phyloP scores from a whole-genome alignment of 257 asterid genomes.

The Cordia subcordata region DNA sequence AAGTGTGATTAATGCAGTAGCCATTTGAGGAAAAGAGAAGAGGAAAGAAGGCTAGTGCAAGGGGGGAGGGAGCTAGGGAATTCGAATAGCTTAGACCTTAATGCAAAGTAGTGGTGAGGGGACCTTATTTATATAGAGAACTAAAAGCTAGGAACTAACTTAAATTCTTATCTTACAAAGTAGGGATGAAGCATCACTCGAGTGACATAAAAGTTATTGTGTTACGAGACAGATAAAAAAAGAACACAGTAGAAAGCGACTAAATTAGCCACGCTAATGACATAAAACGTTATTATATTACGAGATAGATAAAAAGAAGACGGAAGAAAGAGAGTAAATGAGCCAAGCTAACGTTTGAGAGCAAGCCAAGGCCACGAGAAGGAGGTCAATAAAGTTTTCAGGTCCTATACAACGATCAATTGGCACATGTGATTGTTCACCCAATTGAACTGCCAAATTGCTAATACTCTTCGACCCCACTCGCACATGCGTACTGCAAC shows the following conservation, averaged over 20 bases:
- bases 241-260: neutral
- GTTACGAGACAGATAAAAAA: too few relatives aligned
- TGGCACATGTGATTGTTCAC: conserved; percentile 76
- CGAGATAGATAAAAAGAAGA: too few relatives aligned
- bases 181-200: too few relatives aligned
- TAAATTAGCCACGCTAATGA: too few relatives aligned
- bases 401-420: conserved; percentile 8
- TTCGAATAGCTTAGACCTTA: neutral
- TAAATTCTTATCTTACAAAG: too few relatives aligned
- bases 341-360: conserved; percentile 21
- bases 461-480: conserved; percentile 46
- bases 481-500: conserved; percentile 53
- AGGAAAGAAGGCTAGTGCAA: neutral
- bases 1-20: conserved; percentile 15
- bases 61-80: neutral
- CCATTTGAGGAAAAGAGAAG: conserved; percentile 27
- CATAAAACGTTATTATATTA: too few relatives aligned
- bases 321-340: conserved; percentile 44
- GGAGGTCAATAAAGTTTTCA: neutral
- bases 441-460: conserved; percentile 67
- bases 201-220: too few relatives aligned
- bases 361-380: conserved; percentile 30
- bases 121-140: conserved; percentile 40
- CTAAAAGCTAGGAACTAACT: conserved; percentile 9
- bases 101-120: conserved; percentile 12